Evolutionary conservation across 148 eudicot species (phyloP), one percentile per base, ranked within the genome.

Genomic region (Pharnaceum exiguum): DNA sequence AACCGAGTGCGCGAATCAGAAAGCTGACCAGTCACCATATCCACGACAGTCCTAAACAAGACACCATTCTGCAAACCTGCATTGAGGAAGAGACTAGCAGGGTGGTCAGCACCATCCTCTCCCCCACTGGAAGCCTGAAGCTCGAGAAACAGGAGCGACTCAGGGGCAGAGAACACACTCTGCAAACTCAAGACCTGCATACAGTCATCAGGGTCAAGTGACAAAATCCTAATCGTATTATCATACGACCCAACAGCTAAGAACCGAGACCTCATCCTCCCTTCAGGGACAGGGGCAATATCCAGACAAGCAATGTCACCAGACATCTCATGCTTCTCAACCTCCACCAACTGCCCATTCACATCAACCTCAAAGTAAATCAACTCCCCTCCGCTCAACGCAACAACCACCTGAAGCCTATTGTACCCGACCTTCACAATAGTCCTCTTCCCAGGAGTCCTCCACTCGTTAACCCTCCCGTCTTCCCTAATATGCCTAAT

Each of bases 61-160:
- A 93, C 99, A 54, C 99, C 99, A 51, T 86, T 85, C 58, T 85
- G 90, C 51, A 93, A 55, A 78, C 99, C 96, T 23, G 99, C 89
- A 68, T 93, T 93, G 22, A 93, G 91, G 64, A 89, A 93, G 25
- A 89, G 89, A 60, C 83, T 93, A 39, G 96, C 99, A 53, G 99
- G 96, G 76, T 89, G 99, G 74, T 89, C 99, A 19, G 99, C 99
- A 69, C 99, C 96, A 70, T 93, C 99, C 66, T 93, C 99, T 32
- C 99, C 96, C 43, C 99, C 99, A 35, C 67, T 55, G 44, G 99
- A 93, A 60, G 99, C 99, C 68, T 93, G 96, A 66, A 89, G 85
- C 65, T 93, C 95, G 42, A 93, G 91, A 74, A 93, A 93, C 4
- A 93, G 74, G 36, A 93, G 90, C 25, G 99, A 93, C 35, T 93